phyloP scores from a whole-genome alignment of 1,284 basidiomycete genomes.

The Fomitopsis palustris region DNA sequence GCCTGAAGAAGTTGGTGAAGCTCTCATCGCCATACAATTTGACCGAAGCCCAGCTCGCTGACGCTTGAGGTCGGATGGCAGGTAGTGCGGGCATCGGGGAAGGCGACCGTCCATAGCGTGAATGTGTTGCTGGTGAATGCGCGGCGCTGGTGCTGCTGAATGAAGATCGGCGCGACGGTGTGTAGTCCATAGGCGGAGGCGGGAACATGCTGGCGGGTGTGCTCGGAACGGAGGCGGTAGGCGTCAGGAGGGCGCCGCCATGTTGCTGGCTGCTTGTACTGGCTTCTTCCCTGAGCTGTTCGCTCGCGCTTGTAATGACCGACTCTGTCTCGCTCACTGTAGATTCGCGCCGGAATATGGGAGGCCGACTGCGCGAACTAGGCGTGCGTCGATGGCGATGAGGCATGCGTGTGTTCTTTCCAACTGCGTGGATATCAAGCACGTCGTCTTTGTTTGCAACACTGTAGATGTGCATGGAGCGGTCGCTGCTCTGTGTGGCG shows the following conservation, averaged over 20 bases:
- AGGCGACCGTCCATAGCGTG: conserved; percentile 78
- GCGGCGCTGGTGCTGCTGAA: conserved; percentile 82
- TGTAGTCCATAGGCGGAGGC: conserved; percentile 60
- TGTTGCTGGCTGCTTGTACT: conserved; percentile 19
- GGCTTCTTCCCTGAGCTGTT: conserved; percentile 36
- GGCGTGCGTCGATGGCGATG: conserved; percentile 67
- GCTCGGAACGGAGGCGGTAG: conserved; percentile 55
- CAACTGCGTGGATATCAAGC: conserved; percentile 83
- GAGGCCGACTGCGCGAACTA: conserved; percentile 54
- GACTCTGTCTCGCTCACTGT: conserved; percentile 74
- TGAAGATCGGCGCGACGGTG: conserved; percentile 82
- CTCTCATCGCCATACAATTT: conserved; percentile 94
- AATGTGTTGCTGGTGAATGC: conserved; percentile 62
- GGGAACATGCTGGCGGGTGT: conserved; percentile 70
- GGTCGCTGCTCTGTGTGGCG: conserved; percentile 91
- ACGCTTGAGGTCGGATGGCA: conserved; percentile 66
- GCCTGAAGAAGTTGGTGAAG: conserved; percentile 93
- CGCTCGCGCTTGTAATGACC: conserved; percentile 49
- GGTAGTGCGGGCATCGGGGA: conserved; percentile 90
- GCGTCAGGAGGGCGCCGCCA: conserved; percentile 50
- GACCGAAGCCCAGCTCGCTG: conserved; percentile 47
- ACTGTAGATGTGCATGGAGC: conserved; percentile 87
- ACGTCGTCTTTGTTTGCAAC: conserved; percentile 74
- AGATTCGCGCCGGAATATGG: conserved; percentile 64
- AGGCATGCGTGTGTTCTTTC: conserved; percentile 74